Evolutionary conservation across 1,284 basidiomycete genomes (phyloP).

Genomic region (Moesziomyces parantarcticus): DNA sequence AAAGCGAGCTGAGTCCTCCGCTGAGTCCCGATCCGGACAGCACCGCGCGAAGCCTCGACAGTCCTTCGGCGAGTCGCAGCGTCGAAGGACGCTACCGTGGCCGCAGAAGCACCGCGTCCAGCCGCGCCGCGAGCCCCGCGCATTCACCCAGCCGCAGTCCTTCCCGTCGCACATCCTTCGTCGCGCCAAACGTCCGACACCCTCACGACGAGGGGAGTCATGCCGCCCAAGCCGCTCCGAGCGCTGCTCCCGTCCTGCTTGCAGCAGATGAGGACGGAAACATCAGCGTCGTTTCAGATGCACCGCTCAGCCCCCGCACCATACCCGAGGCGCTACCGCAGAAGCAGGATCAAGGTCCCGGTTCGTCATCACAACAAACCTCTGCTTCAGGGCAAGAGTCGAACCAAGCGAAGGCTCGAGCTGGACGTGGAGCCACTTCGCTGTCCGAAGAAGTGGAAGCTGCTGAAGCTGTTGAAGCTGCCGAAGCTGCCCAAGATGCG

Average conservation of each 20-base stretch:
- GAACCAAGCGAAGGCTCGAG: not conserved
- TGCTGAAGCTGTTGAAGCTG: slow-evolving; percentile 12
- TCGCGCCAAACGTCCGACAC: not conserved
- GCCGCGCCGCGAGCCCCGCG: slow-evolving; percentile 32
- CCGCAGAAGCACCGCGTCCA: slow-evolving; percentile 23
- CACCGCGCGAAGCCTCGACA: not conserved
- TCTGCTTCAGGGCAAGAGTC: too few species aligned
- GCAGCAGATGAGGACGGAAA: slow-evolving; percentile 44
- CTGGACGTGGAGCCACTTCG: slow-evolving; percentile 11
- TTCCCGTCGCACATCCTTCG: slow-evolving; percentile 12
- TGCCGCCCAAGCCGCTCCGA: not conserved
- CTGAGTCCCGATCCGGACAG: slow-evolving; percentile 8
- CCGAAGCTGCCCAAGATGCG: not conserved
- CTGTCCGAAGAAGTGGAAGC: slow-evolving; percentile 31
- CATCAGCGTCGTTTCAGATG: slow-evolving; percentile 29
- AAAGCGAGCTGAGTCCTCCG: slow-evolving; percentile 12
- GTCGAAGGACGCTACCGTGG: slow-evolving; percentile 42
- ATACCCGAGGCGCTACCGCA: not conserved
- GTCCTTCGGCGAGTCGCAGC: not conserved
- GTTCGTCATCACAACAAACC: too few species aligned
- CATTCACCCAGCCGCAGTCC: slow-evolving; percentile 13
- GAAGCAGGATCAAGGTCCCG: not conserved
- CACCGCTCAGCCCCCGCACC: slow-evolving; percentile 26
- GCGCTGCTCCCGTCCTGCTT: slow-evolving; percentile 20
- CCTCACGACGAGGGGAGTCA: not conserved